Conservation (phyloP, 2,329 filamentous ascomycete species). For the Sclerotinia subarctica region DNA sequence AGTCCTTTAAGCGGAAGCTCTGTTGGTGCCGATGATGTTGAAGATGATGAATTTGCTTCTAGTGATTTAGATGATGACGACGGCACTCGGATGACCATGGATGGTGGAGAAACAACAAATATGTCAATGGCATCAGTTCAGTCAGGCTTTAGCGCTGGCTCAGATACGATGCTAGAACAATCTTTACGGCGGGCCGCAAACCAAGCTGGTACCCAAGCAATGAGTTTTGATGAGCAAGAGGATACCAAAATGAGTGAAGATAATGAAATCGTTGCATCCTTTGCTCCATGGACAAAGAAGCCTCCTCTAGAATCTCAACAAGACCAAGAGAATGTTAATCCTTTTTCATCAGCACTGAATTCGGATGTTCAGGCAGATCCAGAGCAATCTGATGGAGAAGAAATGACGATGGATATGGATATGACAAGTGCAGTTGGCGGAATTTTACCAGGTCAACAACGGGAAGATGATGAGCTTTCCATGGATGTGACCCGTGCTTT, state of each 20-base stretch:
- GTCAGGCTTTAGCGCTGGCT: conserved; percentile 57
- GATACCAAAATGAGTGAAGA: conserved; percentile 51
- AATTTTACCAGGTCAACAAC: conserved; percentile 41
- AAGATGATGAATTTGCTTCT: conserved; percentile 48
- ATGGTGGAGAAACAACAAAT: conserved; percentile 64
- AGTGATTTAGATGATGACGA: conserved; percentile 62
- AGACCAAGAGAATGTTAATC: conserved; percentile 50
- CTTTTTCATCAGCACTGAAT: conserved; percentile 42
- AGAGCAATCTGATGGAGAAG: conserved; percentile 36
- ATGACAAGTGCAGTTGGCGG: conserved; percentile 55
- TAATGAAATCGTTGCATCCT: conserved; percentile 71
- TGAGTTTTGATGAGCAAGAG: conserved; percentile 52
- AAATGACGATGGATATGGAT: conserved; percentile 56
- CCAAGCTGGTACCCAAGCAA: conserved; percentile 71
- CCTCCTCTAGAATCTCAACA: conserved; percentile 37
- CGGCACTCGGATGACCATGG: conserved; percentile 78
- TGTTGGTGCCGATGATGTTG: conserved; percentile 45
- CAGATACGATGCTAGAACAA: conserved; percentile 72
- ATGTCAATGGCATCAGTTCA: conserved; percentile 62
- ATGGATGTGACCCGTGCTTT: conserved; percentile 91
- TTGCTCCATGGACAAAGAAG: conserved; percentile 69
- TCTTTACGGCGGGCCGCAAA: conserved; percentile 72
- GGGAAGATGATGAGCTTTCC: conserved; percentile 58
- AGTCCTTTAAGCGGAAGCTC: conserved; percentile 69
- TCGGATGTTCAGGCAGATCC: conserved; percentile 27